Evolutionary conservation across 495 filamentous ascomycete genomes (phyloP), one percentile per base, ranked within the genome.

Genomic region (Aspergillus saccharolyticus): DNA sequence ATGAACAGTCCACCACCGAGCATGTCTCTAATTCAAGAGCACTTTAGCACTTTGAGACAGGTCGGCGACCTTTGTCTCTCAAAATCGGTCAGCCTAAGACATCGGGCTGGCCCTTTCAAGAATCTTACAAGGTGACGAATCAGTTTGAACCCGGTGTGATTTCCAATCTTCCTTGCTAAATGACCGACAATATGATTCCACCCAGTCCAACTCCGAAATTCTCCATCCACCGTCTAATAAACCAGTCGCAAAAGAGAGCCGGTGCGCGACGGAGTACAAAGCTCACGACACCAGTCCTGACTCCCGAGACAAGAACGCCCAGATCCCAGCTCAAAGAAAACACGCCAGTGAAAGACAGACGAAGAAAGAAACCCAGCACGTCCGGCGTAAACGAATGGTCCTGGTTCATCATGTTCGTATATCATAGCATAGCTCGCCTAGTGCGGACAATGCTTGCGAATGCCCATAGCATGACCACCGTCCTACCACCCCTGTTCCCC

Each of bases 131-230:
- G 14, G 2, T 9, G 7, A 39, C 33, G 33, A 30, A 39, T 15
- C 12, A 39, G 10, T 15, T 15, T 10, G 12, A 39, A 12, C 7
- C 33, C 33, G 33, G 2, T 4, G 33, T 6, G 14, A 15, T 39
- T 5, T 39, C 33, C 33, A 39, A 39, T 39, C 33, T 39, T 39
- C 33, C 33, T 39, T 39, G 33, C 33, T 55, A 53, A 53, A 48
- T 45, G 30, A 44, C 20, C 39, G 24, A 54, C 22, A 54, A 54
- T 52, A 30, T 49, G 10, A 39, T 46, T 20, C 44, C 18, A 42
- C 30, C 19, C n/a, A 59, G 52, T 17, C 21, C 58, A 57, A 64
- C 62, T 54, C 58, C 58, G 46, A 20, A 16, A 28, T 56, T 59
- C 48, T 58, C 55, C 58, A 44, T 53, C 42, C 25, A 47, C 55